A percentile compares a stretch with the other conserved stretches of the same genome.
Evolutionary conservation across 495 filamentous ascomycete genomes (phyloP).

Genomic region (Neurospora sp.): DNA sequence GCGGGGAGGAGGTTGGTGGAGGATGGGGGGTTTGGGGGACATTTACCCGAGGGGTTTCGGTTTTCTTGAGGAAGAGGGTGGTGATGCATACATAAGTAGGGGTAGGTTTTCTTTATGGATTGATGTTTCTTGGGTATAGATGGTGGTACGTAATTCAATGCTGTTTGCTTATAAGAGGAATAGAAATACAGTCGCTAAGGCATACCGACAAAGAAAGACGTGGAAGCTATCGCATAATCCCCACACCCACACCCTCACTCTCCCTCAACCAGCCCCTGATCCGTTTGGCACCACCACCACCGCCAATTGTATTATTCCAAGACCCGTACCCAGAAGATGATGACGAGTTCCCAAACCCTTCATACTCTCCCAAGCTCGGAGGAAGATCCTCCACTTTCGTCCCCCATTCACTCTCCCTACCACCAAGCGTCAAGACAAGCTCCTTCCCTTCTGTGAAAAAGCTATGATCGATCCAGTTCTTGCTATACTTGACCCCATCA

Average conservation of each 20-base stretch:
- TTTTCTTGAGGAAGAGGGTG: neutral
- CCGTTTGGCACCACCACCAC: neutral
- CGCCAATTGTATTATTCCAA: neutral
- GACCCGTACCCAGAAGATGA: neutral
- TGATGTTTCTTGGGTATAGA: neutral
- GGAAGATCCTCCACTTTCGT: constrained; percentile 54
- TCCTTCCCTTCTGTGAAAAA: constrained; percentile 65
- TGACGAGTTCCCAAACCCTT: constrained; percentile 15
- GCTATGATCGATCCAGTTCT: constrained; percentile 64
- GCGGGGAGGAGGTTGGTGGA: constrained; percentile 24
- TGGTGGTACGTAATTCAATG: neutral
- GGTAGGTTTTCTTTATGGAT: neutral
- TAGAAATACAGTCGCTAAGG: neutral
- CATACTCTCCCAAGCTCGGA: constrained; percentile 38
- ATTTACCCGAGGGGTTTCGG: constrained; percentile 18
- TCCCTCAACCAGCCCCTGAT: neutral
- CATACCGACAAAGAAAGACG: neutral
- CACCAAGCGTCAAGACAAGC: constrained; percentile 55
- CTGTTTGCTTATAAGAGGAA: neutral
- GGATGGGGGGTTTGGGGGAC: constrained; percentile 17
- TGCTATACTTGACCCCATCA: constrained; percentile 51
- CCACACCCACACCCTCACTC: neutral
- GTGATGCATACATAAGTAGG: neutral
- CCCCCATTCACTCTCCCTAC: constrained; percentile 61
- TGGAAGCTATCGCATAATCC: neutral